Evolutionary conservation across 2,329 filamentous ascomycete species (phyloP), one percentile per base, ranked within the genome.

Genomic region (Epichloe hybrida): DNA sequence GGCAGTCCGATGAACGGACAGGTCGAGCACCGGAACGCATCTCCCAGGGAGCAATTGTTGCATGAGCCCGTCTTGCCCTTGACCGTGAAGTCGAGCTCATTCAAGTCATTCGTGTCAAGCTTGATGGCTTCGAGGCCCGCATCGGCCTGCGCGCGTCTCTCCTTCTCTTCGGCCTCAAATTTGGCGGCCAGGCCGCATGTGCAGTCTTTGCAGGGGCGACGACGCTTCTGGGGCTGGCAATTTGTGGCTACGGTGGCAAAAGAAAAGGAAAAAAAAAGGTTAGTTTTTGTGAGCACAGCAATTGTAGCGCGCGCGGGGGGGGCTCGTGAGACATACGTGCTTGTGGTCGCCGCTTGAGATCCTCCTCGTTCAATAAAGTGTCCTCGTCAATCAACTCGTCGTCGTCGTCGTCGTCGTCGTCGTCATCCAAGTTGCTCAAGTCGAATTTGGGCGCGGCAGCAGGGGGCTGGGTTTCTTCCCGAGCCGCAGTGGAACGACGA

Each of bases 181-280:
- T 84, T 81, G 65, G 93, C 81, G 23, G 90, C 88, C 27, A 98
- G 80, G 48, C 93, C 93, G 64, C 93, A 98, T 8, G 87, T 91
- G 73, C 93, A 98, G 72, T 98, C 93, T 71, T 98, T 97, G 76
- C 93, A 98, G 52, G 93, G 89, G 55, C 90, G 83, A 50, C 91
- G 84, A 59, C 91, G 83, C 73, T 95, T 95, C 69, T 93, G 88
- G 46, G 91, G 90, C 53, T 83, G 81, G 67, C 93, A 98, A 64
- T 94, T 88, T 27, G 84, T 79, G 49, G 93, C 90, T 79, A 55
- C 52, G 21, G 9, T 27, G 11, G 7, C 20, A 37, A 43, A 43
- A 27, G 1, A 23, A 23, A 23, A 36, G 1, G 38, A 23, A 43
- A 31, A 17, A 17, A 17, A 17, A 17, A 17, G 11, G 11, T 46